Conservation (phyloP, 805 yeast genomes). For the Ogataea trehalophila region DNA sequence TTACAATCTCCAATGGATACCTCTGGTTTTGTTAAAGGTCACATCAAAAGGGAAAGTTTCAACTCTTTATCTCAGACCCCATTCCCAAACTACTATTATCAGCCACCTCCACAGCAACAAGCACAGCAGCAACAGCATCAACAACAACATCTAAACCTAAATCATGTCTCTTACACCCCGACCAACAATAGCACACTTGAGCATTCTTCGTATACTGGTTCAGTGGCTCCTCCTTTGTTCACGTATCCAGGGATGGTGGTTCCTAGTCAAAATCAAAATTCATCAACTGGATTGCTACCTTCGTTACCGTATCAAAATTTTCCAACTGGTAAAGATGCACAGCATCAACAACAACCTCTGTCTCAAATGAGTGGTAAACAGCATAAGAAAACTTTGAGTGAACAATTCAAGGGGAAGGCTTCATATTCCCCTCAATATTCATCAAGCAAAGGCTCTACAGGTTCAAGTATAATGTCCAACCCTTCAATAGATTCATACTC, state of each 20-base stretch:
- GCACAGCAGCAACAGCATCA: too few species aligned
- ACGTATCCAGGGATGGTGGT: neutral
- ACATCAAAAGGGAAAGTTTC: constrained; percentile 9
- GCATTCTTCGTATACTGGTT: constrained; percentile 1
- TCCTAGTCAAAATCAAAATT: neutral
- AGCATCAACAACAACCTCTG: too few species aligned
- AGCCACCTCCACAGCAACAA: constrained; percentile 4
- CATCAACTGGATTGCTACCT: neutral
- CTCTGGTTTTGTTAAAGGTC: constrained; percentile 3
- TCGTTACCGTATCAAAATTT: neutral
- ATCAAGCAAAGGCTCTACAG: neutral
- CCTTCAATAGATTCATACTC: constrained; percentile 8
- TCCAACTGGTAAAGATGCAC: neutral
- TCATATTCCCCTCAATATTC: neutral
- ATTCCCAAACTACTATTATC: constrained; percentile 3
- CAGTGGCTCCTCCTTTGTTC: constrained; percentile 3
- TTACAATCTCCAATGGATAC: constrained; percentile 7
- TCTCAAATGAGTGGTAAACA: too few species aligned
- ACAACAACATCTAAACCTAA: neutral
- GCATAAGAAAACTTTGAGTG: neutral
- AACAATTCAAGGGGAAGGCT: neutral
- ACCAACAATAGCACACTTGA: constrained; percentile 1
- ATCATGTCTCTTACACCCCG: constrained; percentile 3
- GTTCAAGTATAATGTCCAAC: constrained; percentile 6
- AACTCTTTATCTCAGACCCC: constrained; percentile 5